A percentile compares a stretch with the other conserved stretches of the same genome.
phyloP scores from a whole-genome alignment of 1,284 basidiomycete genomes.

The Tremellales sp. region DNA sequence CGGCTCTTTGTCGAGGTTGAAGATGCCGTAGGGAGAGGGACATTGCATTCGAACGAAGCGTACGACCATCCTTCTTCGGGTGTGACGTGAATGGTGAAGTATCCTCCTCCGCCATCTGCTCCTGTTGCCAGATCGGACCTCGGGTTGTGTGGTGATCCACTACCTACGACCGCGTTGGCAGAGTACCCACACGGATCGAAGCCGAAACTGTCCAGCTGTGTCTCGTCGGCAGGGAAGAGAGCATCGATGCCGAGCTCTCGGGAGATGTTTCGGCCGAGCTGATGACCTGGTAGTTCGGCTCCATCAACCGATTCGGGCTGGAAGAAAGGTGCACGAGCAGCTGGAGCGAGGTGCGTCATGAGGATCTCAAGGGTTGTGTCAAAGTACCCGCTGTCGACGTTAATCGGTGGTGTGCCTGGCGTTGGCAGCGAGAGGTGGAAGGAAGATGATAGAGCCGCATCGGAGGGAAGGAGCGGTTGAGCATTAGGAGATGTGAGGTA shows the following conservation, averaged over 20 bases:
- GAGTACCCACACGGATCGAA: constrained; percentile 97
- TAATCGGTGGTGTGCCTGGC: constrained; percentile 5
- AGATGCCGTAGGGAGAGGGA: constrained; percentile 59
- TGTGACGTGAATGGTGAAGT: constrained; percentile 98
- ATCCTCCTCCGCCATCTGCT: constrained; percentile 69
- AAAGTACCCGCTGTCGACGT: constrained; percentile 25
- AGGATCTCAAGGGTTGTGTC: constrained; percentile 98
- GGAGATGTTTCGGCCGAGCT: constrained; percentile 66
- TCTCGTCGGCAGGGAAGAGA: constrained; percentile 73
- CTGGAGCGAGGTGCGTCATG: constrained; percentile 86
- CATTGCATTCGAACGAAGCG: constrained; percentile 97
- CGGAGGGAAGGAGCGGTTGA: constrained; percentile 29
- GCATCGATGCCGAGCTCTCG: constrained; percentile 72
- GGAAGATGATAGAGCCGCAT: constrained; percentile 14
- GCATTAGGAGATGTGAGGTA: constrained; percentile 72
- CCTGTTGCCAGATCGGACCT: no score
- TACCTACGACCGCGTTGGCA: constrained; percentile 79
- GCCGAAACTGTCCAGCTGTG: constrained; percentile 85
- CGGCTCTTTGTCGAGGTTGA: background rate
- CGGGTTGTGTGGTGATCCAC: constrained; percentile 44
- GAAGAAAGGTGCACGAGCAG: constrained; percentile 74
- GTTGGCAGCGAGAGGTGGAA: constrained; percentile 15
- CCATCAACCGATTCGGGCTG: constrained; percentile 52
- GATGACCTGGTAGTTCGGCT: constrained; percentile 49
- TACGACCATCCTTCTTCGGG: constrained; percentile 97